phyloP scores from a whole-genome alignment of 2,329 filamentous ascomycete species.

The Fusarium solani-melongenae region DNA sequence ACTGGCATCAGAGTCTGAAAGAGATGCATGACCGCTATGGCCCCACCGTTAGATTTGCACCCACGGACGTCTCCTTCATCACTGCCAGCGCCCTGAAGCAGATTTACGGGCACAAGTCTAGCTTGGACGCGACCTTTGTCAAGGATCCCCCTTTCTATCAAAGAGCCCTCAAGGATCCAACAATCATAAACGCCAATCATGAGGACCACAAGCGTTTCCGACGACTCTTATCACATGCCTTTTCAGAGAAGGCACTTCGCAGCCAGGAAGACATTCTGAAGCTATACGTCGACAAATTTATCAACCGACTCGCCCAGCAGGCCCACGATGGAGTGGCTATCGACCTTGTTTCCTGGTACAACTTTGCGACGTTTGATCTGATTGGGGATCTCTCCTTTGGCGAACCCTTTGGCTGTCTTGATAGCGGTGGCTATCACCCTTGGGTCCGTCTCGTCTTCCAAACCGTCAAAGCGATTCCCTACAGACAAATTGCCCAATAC shows the following conservation, averaged over 20 bases:
- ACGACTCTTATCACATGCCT: background rate
- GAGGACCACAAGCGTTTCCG: background rate
- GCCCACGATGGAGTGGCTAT: background rate
- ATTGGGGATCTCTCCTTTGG: conserved; percentile 46
- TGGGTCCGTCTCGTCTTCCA: background rate
- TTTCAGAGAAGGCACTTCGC: background rate
- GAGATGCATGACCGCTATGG: background rate
- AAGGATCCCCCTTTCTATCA: background rate
- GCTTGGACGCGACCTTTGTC: background rate
- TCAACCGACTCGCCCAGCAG: background rate
- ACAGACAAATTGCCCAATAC: background rate
- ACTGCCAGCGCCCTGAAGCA: background rate
- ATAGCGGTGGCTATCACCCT: conserved; percentile 10
- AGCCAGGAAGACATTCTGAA: background rate
- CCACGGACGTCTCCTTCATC: background rate
- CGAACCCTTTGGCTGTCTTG: conserved; percentile 40
- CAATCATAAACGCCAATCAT: background rate
- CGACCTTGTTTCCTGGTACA: conserved; percentile 40
- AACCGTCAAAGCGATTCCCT: background rate
- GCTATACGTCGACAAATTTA: background rate
- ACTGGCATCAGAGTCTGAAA: background rate
- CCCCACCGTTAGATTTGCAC: background rate
- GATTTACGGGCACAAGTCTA: background rate
- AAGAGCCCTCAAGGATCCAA: background rate
- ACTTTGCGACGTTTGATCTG: conserved; percentile 46